Percentiles rank a stretch among this genome's conserved stretches.
Conservation (phyloP, 23 red algal genomes). For the Cyanidiococcus yangmingshanensis region DNA sequence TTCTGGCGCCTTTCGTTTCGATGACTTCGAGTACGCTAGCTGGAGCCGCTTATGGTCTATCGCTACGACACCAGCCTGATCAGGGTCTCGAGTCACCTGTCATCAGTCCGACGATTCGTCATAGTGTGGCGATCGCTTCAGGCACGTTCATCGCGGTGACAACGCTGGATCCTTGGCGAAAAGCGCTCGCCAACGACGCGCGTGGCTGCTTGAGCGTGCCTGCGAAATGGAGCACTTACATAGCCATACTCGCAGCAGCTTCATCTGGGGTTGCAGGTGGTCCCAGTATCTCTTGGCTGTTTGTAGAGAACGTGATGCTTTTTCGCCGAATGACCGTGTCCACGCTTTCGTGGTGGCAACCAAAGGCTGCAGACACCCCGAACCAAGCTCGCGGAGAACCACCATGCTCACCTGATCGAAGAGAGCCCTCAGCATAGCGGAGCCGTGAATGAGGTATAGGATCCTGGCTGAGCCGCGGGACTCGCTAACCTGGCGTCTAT, state of each 20-base stretch:
- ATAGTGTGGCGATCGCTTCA: background rate
- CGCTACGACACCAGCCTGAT: background rate
- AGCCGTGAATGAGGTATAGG: too few species aligned
- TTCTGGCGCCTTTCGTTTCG: background rate
- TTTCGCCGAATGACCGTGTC: background rate
- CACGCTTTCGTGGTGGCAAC: too few species aligned
- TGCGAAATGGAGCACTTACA: background rate
- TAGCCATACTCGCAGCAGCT: background rate
- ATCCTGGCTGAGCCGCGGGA: too few species aligned
- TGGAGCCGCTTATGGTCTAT: background rate
- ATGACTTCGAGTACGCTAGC: background rate
- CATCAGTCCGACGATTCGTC: background rate
- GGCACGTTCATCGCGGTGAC: background rate
- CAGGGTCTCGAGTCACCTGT: background rate
- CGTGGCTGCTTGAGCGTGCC: background rate
- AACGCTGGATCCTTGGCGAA: background rate
- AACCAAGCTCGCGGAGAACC: too few species aligned
- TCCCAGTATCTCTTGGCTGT: background rate
- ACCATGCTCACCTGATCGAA: too few species aligned
- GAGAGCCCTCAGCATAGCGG: too few species aligned
- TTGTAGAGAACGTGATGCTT: background rate
- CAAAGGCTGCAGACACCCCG: too few species aligned
- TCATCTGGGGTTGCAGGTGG: background rate
- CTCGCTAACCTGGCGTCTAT: too few species aligned
- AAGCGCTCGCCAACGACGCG: background rate